These are phyloP conservation scores for Paraleonurus japonicus DNA, from an alignment of 257 asterid genomes.

Conservation along the genomic window DNA sequence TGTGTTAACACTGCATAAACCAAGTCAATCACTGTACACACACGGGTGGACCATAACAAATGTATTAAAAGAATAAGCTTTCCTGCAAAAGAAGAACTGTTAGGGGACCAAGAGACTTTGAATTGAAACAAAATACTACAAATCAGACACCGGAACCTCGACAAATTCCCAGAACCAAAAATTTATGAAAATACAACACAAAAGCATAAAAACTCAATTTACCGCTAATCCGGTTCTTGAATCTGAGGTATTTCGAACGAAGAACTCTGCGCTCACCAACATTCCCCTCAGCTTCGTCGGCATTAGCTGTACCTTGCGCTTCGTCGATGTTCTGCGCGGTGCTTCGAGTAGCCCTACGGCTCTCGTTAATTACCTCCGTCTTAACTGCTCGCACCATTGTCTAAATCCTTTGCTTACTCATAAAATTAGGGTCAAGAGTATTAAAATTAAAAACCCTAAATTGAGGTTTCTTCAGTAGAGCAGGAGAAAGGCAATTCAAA, in stretches of 20 bases:
- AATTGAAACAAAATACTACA: neutral
- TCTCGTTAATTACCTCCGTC: slow-evolving; percentile 25
- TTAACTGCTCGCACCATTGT: slow-evolving; percentile 39
- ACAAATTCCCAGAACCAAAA: neutral
- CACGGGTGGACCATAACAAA: neutral
- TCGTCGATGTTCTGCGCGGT: slow-evolving; percentile 23
- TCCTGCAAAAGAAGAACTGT: neutral
- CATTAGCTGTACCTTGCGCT: slow-evolving; percentile 20
- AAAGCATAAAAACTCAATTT: neutral
- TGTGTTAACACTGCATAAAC: neutral
- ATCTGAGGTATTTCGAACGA: slow-evolving; percentile 46
- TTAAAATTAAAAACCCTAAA: slow-evolving; percentile 3
- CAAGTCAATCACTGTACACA: neutral
- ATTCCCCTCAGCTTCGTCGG: slow-evolving; percentile 26
- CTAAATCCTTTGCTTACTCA: neutral
- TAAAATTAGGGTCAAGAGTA: slow-evolving; percentile 25
- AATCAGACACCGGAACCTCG: neutral
- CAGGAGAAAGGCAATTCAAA: neutral
- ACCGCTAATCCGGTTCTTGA: slow-evolving; percentile 48
- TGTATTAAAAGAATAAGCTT: neutral
- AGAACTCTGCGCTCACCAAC: slow-evolving; percentile 40
- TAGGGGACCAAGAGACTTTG: neutral
- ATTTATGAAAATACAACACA: neutral
- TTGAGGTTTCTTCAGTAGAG: slow-evolving; percentile 1
- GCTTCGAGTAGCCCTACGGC: slow-evolving; percentile 34